These are phyloP conservation scores for Otatea glauca DNA, from an alignment of 176 grass and related monocot genomes.

Conservation along the genomic window DNA sequence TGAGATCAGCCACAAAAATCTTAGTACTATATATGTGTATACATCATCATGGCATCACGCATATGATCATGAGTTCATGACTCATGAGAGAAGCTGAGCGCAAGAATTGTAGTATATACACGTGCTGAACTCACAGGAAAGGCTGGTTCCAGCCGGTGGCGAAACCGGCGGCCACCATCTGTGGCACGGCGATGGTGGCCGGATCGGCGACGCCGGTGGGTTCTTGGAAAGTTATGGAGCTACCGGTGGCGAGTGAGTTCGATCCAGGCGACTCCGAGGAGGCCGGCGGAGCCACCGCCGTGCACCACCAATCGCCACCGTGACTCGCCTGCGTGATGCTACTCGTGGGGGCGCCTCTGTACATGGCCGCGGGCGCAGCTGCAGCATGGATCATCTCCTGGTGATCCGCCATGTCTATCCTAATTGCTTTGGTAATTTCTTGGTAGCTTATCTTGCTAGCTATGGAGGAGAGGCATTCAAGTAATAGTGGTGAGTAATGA, in stretches of 20 bases:
- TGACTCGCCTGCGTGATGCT: background rate
- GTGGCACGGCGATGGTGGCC: background rate
- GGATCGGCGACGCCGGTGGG: constrained; percentile 31
- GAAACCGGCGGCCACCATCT: background rate
- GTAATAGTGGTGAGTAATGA: background rate
- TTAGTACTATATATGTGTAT: background rate
- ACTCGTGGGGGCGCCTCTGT: background rate
- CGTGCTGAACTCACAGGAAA: constrained; percentile 58
- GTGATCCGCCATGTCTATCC: constrained; percentile 36
- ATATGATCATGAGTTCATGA: constrained; percentile 27
- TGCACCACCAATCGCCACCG: constrained; percentile 46
- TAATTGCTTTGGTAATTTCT: background rate
- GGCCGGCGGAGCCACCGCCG: background rate
- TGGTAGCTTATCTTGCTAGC: background rate
- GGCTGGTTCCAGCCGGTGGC: constrained; percentile 57
- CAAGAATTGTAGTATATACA: background rate
- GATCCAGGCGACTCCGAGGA: constrained; percentile 39
- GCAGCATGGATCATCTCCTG: constrained; percentile 49
- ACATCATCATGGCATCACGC: background rate
- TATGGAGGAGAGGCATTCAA: background rate
- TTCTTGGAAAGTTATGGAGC: constrained; percentile 63
- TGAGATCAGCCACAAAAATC: background rate
- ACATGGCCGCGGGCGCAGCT: background rate
- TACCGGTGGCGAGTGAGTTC: constrained; percentile 48
- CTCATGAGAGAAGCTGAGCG: background rate